Evolutionary conservation across 805 yeast genomes (phyloP).

Genomic region (Sungouiozyma intestinalis): DNA sequence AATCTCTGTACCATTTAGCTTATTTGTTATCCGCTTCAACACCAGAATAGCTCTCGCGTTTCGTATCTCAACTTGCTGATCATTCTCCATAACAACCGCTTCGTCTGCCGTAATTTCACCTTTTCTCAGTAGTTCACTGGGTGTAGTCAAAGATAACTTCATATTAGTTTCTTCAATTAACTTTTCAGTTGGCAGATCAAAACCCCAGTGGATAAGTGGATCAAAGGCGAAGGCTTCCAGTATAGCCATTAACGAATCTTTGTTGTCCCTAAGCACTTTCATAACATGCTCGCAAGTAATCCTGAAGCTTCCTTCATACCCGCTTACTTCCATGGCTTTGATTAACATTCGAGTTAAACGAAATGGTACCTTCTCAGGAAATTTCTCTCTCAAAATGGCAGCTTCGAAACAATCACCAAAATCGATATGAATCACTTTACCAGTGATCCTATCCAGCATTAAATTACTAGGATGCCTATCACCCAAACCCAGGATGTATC

Average conservation of each 20-base stretch:
- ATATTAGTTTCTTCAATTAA: conserved; percentile 69
- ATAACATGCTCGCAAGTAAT: conserved; percentile 95
- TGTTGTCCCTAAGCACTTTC: conserved; percentile 84
- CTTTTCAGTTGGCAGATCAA: conserved; percentile 77
- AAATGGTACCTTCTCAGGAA: conserved; percentile 96
- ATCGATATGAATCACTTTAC: conserved; percentile 92
- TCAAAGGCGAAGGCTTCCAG: conserved; percentile 96
- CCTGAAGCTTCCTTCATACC: conserved; percentile 92
- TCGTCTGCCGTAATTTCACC: conserved; percentile 72
- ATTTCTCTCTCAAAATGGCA: conserved; percentile 88
- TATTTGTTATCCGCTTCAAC: conserved; percentile 79
- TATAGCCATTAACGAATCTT: conserved; percentile 93
- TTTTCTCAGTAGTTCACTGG: conserved; percentile 55
- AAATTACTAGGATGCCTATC: conserved; percentile 95
- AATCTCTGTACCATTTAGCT: conserved; percentile 88
- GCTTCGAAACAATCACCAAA: conserved; percentile 99
- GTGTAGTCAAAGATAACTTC: conserved; percentile 52
- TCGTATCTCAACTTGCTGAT: conserved; percentile 60
- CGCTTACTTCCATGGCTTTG: conserved; percentile 97
- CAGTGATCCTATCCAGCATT: conserved; percentile 89
- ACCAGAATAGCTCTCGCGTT: conserved; percentile 88
- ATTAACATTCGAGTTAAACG: conserved; percentile 91
- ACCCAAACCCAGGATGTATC: conserved; percentile 89
- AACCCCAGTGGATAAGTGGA: conserved; percentile 97
- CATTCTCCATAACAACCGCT: conserved; percentile 55